These are phyloP conservation scores for Gymnopus androsaceus DNA, from an alignment of 1,284 basidiomycete species.

Conservation along the genomic window DNA sequence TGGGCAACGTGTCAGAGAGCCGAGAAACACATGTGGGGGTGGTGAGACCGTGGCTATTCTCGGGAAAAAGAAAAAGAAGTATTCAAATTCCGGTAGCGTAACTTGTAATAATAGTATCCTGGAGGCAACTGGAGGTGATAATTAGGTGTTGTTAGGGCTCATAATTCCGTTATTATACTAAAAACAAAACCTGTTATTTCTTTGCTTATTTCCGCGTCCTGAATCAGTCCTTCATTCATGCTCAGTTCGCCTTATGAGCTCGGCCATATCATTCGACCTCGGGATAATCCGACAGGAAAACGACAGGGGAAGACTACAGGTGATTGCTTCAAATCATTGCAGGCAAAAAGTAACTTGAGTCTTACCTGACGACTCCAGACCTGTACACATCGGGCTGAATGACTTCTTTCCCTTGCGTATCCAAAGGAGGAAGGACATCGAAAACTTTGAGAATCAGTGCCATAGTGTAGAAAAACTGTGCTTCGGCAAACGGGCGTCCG, in stretches of 20 bases:
- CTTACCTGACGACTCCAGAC: neutral
- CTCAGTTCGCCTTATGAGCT: neutral
- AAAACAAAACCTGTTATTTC: no score
- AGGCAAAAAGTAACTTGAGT: neutral
- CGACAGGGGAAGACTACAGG: neutral
- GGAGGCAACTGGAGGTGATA: no score
- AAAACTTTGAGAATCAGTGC: slow-evolving; percentile 6
- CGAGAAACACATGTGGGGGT: no score
- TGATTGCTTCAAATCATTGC: neutral
- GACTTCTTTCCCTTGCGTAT: neutral
- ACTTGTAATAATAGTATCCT: no score
- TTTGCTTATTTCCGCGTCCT: no score
- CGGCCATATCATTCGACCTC: neutral
- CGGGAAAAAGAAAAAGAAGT: no score
- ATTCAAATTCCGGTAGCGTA: no score
- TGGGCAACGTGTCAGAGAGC: no score
- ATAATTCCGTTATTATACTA: no score
- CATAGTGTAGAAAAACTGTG: slow-evolving; percentile 1
- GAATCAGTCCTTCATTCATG: no score
- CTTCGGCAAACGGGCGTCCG: slow-evolving; percentile 6
- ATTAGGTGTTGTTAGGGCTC: no score
- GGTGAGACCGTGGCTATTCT: no score
- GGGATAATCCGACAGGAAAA: slow-evolving; percentile 3
- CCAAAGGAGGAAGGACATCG: neutral
- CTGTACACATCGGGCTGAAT: slow-evolving; percentile 4